Conservation (phyloP, 1,284 basidiomycete genomes). For the Testicularia cyperi region DNA sequence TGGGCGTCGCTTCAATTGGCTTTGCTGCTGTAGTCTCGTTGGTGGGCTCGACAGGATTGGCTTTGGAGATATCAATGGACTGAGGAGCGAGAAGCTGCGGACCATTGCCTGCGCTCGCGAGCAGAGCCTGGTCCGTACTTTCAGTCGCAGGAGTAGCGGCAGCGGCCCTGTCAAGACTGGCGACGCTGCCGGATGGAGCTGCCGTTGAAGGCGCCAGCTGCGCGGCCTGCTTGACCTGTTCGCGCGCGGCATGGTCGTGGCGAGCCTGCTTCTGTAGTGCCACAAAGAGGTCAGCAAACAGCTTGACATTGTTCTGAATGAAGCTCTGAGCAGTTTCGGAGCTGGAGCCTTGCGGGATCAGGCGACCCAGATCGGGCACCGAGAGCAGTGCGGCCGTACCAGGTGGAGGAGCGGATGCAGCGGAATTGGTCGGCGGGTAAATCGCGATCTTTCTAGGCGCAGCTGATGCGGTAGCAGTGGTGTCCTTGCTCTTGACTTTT, state of each 20-base stretch:
- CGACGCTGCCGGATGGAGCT: slow-evolving; percentile 1
- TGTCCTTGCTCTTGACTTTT: slow-evolving; percentile 21
- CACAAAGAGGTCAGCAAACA: slow-evolving; percentile 37
- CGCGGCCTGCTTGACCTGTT: slow-evolving; percentile 3
- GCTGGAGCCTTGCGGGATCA: slow-evolving; percentile 28
- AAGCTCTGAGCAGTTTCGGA: slow-evolving; percentile 28
- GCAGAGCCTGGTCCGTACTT: no score
- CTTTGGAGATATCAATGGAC: no score
- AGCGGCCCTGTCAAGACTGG: no score
- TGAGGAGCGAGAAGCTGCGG: no score
- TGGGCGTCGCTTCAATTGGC: no score
- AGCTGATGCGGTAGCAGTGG: slow-evolving; percentile 7
- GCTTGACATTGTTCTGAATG: slow-evolving; percentile 27
- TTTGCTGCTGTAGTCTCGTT: no score
- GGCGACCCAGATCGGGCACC: slow-evolving; percentile 30
- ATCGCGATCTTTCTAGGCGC: slow-evolving; percentile 10
- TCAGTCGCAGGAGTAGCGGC: no score
- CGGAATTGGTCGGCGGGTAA: slow-evolving; percentile 8
- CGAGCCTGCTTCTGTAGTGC: slow-evolving; percentile 37
- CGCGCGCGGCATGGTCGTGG: slow-evolving; percentile 7
- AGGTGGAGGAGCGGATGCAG: no score
- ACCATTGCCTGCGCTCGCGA: no score
- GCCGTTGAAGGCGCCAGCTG: no score
- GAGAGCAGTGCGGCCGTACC: no score
- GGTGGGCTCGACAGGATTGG: no score